Base-by-base conservation (phyloP, 139 green algal species). In the Pycnococcus provasolii region DNA sequence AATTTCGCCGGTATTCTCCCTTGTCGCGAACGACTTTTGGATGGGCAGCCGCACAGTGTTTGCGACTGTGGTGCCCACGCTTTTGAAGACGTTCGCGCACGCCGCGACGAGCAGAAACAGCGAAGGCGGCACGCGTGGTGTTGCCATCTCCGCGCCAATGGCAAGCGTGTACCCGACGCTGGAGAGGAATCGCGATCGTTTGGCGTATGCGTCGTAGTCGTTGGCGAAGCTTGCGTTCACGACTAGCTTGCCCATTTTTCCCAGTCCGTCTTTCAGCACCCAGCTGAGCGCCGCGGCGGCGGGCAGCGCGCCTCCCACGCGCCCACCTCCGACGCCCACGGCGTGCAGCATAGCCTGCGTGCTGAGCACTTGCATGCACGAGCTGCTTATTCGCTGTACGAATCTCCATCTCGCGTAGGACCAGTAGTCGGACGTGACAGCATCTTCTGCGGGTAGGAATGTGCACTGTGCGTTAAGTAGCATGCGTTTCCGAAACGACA, bases 1-100 rank as follows among this genome's bases (percentile, higher is more conserved):
- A 41, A 97, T 80, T 76, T 96, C 90, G 6, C 87, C 87, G 52
- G 97, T 74, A 75, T 97, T 96, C n/a, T 91, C 85, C 1, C 73
- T 72, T 3, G 80, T 71, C 45, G 81, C 87, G 74, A 97, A 90
- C 37, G 77, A 83, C 52, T 81, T 77, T 70, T 90, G 79, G 74
- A 96, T 88, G 46, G 87, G 79, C 8, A 86, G 87, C 80, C 86
- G 80, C 53, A 77, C 26, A 3, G 53, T 52, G 45, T 77, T 81
- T 15, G 86, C 94, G 64, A 89, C 89, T n/a, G 86, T 85, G 41
- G 95, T 81, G 6, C 84, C 85, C 26, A 95, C 82, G 45, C 70
- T 83, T 64, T 93, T 93, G 62, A 90, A 91, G 1, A 96, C 77
- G 74, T 96, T 97, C 57, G 86, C 85, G 2, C 94, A 37, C 2